These are phyloP conservation scores for Nepenthes alata DNA, from an alignment of 179 eudicot species.

Conservation along the genomic window DNA sequence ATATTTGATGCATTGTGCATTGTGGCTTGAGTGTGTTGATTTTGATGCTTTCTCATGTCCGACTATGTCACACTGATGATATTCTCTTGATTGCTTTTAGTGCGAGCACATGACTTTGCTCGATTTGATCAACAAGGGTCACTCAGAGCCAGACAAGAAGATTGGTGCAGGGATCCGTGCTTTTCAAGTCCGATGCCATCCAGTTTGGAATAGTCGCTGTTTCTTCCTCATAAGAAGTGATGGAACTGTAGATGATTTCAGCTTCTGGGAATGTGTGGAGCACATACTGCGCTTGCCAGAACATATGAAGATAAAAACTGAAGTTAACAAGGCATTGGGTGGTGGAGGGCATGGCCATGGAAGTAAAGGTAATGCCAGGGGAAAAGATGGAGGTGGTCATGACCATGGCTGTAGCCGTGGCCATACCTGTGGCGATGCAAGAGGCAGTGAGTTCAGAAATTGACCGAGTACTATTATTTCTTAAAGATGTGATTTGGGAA, in stretches of 20 bases:
- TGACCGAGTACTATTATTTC: background rate
- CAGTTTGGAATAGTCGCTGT: constrained; percentile 64
- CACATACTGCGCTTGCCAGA: constrained; percentile 84
- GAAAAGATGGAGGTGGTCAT: constrained; percentile 14
- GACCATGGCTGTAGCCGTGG: constrained; percentile 28
- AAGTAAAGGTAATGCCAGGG: constrained; percentile 30
- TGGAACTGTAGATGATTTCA: constrained; percentile 65
- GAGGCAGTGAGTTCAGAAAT: constrained; percentile 33
- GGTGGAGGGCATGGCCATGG: constrained; percentile 32
- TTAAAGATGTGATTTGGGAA: too few relatives aligned
- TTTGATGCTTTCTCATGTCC: too few relatives aligned
- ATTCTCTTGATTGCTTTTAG: constrained; percentile 22
- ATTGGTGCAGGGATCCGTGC: constrained; percentile 48
- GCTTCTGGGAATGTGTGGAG: constrained; percentile 88
- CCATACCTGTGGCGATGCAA: constrained; percentile 8
- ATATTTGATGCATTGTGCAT: too few relatives aligned
- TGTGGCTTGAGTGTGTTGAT: too few relatives aligned
- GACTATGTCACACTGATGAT: background rate
- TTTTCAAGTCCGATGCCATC: constrained; percentile 69
- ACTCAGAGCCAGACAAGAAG: constrained; percentile 61
- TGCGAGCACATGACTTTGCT: constrained; percentile 55
- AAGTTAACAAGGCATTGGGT: constrained; percentile 49
- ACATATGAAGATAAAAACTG: constrained; percentile 52
- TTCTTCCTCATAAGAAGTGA: constrained; percentile 66
- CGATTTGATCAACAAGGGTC: constrained; percentile 74